Evolutionary conservation across 495 filamentous ascomycete species (phyloP).

Genomic region (Aspergillus heteromorphus): DNA sequence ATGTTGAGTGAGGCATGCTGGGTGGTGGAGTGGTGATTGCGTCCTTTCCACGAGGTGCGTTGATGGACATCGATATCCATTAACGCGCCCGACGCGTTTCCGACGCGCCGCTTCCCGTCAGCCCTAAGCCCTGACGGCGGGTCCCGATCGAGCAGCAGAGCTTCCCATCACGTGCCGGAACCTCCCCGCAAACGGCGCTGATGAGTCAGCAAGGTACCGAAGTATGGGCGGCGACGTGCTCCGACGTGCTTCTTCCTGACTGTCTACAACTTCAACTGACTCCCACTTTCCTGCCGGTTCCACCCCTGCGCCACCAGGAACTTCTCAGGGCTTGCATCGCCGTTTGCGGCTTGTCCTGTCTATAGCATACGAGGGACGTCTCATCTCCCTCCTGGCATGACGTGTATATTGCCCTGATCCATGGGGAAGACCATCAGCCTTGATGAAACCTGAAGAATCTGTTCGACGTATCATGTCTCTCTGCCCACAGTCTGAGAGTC

Average conservation of each 20-base stretch:
- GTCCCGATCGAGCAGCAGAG: background rate
- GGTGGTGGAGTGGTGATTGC: background rate
- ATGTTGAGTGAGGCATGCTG: slow-evolving; percentile 51
- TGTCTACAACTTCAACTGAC: background rate
- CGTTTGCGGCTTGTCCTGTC: slow-evolving; percentile 8
- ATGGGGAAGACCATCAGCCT: background rate
- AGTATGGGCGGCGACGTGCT: slow-evolving; percentile 1
- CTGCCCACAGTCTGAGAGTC: background rate
- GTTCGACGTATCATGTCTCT: background rate
- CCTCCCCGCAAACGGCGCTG: slow-evolving; percentile 17
- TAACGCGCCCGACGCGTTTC: slow-evolving; percentile 26
- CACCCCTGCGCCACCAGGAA: slow-evolving; percentile 10
- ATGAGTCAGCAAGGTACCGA: slow-evolving; percentile 1
- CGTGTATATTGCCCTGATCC: slow-evolving; percentile 6
- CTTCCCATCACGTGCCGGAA: slow-evolving; percentile 5
- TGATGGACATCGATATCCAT: slow-evolving; percentile 4
- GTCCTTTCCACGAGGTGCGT: background rate
- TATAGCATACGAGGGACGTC: background rate
- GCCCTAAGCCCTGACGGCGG: slow-evolving; percentile 21
- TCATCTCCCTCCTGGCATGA: slow-evolving; percentile 8
- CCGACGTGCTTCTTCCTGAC: background rate
- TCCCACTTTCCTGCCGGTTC: slow-evolving; percentile 1
- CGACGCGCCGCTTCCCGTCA: slow-evolving; percentile 4
- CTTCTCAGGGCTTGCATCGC: background rate
- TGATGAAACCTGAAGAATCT: background rate